A percentile compares a stretch with the other conserved stretches of the same genome.
These are phyloP conservation scores for Ceriops zippeliana DNA, from an alignment of 345 rosid genomes.

Conservation along the genomic window DNA sequence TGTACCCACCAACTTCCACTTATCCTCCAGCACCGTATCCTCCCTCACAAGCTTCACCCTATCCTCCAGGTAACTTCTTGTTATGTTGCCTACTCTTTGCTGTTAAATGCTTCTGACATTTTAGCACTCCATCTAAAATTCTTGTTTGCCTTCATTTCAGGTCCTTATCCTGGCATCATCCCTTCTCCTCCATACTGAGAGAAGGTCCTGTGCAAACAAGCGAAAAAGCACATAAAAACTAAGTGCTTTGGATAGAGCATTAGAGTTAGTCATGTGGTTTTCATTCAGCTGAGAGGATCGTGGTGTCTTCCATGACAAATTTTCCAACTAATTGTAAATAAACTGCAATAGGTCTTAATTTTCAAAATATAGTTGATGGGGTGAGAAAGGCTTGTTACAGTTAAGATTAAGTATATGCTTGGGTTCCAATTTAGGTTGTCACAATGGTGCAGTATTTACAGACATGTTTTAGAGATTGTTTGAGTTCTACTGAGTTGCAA, in stretches of 20 bases:
- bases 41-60: conserved; percentile 42
- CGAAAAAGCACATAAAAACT: conserved; percentile 4
- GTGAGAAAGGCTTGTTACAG: too few species aligned
- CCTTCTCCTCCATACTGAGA: conserved; percentile 58
- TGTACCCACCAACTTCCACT: conserved; percentile 23
- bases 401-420: too few species aligned
- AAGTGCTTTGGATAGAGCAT: neutral
- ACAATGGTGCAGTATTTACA: too few species aligned
- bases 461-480: too few species aligned
- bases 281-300: neutral
- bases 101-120: neutral
- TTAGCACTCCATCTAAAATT: neutral
- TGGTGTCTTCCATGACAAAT: neutral
- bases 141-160: conserved; percentile 25
- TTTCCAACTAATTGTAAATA: neutral
- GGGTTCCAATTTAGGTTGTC: too few species aligned
- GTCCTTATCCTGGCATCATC: conserved; percentile 48
- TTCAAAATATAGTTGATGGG: neutral
- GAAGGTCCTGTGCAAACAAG: neutral
- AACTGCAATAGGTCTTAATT: neutral
- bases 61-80: conserved; percentile 46
- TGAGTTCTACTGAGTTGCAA: too few species aligned
- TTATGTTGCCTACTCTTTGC: neutral
- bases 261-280: neutral
- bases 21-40: conserved; percentile 28